Evolutionary conservation across 441 rosid species (phyloP).

Genomic region (Brassica hybrid): DNA sequence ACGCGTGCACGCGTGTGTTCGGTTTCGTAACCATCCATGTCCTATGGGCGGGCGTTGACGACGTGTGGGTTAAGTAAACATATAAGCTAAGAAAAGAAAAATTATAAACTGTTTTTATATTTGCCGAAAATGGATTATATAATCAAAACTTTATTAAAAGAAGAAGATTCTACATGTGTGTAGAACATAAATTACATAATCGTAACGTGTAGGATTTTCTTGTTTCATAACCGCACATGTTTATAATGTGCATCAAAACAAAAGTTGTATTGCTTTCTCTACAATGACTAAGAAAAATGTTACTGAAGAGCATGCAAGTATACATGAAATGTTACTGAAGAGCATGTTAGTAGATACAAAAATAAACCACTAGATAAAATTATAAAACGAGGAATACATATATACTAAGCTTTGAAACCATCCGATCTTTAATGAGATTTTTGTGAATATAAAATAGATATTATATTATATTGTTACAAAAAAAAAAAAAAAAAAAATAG

Average conservation of each 20-base stretch:
- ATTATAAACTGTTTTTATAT: neutral
- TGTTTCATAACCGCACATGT: neutral
- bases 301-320: neutral
- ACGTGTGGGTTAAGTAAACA: slow-evolving; percentile 38
- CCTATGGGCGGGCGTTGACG: slow-evolving; percentile 36
- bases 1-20: slow-evolving; percentile 33
- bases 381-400: neutral
- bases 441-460: no score
- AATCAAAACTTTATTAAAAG: neutral
- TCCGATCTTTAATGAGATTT: no score
- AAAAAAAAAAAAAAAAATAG: no score
- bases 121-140: neutral
- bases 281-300: neutral
- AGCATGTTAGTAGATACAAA: neutral
- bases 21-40: slow-evolving; percentile 27
- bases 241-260: neutral
- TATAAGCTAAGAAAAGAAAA: slow-evolving; percentile 39
- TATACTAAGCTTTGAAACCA: no score
- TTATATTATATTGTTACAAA: no score
- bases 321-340: neutral
- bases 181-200: neutral
- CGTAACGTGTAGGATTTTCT: neutral
- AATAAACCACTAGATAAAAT: neutral
- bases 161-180: slow-evolving; percentile 9
- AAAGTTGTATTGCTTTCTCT: neutral